A percentile compares a stretch with the other conserved stretches of the same genome.
Conservation (phyloP, 306 rosid genomes). For the Castanopsis chinensis region DNA sequence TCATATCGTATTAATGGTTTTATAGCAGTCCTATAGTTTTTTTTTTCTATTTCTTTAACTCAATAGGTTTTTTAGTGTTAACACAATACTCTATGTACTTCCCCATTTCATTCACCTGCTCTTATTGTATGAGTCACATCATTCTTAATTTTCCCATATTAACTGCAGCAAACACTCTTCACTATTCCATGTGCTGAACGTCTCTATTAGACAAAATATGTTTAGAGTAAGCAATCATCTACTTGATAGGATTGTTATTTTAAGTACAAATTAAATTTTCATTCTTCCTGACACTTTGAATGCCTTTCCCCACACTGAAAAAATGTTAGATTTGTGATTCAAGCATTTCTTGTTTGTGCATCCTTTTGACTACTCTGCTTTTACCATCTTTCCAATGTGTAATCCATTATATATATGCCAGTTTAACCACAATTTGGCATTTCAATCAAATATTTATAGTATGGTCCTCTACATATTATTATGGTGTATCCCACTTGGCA, state of each 20-base stretch:
- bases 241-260: background rate
- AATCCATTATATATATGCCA: background rate
- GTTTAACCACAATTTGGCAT: background rate
- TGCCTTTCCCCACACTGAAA: background rate
- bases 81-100: too few species aligned
- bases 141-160: too few species aligned
- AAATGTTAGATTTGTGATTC: background rate
- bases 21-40: too few species aligned
- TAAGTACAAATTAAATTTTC: too few species aligned
- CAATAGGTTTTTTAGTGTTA: too few species aligned
- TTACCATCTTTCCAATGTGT: background rate
- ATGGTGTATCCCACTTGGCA: background rate
- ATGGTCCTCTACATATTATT: background rate
- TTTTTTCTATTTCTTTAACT: too few species aligned
- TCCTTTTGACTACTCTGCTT: slow-evolving; percentile 5
- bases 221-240: background rate
- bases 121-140: too few species aligned
- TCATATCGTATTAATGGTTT: too few species aligned
- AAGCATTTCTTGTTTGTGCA: background rate
- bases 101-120: too few species aligned
- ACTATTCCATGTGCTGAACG: background rate
- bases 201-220: background rate
- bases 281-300: background rate
- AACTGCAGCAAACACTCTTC: too few species aligned
- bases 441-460: background rate